Evolutionary conservation across 2,329 filamentous ascomycete genomes (phyloP).

Genomic region (Aspergillus pseudoviridinutans): DNA sequence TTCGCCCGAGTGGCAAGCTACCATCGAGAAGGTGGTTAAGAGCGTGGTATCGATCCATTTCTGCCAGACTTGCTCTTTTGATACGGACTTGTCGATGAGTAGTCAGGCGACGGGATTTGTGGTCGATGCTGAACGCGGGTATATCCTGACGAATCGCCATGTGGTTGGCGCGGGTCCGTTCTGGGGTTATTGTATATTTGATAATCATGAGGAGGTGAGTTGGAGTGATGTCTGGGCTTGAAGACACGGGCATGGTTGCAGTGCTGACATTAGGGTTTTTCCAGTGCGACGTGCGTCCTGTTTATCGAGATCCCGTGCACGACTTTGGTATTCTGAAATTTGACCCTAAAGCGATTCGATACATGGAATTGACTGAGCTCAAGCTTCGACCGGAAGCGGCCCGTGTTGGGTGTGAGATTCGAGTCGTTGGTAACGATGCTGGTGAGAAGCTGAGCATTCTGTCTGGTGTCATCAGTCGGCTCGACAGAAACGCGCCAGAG

Average conservation of each 20-base stretch:
- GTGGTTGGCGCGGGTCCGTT: constrained; percentile 95
- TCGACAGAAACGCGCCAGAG: constrained; percentile 95
- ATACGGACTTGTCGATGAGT: constrained; percentile 89
- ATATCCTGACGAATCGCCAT: constrained; percentile 84
- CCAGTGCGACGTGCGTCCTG: constrained; percentile 88
- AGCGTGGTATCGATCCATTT: constrained; percentile 99
- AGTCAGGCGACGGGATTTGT: constrained; percentile 98
- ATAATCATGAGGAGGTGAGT: constrained; percentile 82
- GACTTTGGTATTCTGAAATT: constrained; percentile 97
- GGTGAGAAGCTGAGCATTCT: constrained; percentile 98
- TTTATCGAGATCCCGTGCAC: constrained; percentile 97
- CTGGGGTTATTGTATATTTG: constrained; percentile 97
- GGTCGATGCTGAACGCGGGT: constrained; percentile 88
- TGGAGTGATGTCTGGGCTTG: background rate
- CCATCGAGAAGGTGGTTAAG: constrained; percentile 87
- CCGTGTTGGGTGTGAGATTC: constrained; percentile 83
- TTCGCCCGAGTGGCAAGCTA: constrained; percentile 88
- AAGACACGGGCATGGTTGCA: background rate
- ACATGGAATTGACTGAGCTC: constrained; percentile 84
- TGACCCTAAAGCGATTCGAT: constrained; percentile 92
- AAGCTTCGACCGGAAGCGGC: constrained; percentile 81
- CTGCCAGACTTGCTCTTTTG: constrained; percentile 95
- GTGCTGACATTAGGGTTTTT: constrained; percentile 2
- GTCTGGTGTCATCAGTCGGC: constrained; percentile 91
- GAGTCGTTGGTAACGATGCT: constrained; percentile 97